Evolutionary conservation across 768 basidiomycete species (phyloP).

Genomic region (Piloderma croceum): DNA sequence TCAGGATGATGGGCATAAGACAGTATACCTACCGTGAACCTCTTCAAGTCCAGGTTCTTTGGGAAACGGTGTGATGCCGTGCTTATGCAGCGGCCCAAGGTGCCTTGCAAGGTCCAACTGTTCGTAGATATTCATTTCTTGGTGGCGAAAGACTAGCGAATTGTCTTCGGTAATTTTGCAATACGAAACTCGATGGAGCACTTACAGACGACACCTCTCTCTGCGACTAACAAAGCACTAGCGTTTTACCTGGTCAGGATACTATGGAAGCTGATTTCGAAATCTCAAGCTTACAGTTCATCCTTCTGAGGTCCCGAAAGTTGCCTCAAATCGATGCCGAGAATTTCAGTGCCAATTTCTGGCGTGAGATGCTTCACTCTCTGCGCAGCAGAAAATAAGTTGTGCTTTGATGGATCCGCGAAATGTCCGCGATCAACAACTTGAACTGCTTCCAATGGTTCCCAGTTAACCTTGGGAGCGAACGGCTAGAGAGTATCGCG

Average conservation of each 20-base stretch:
- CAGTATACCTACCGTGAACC: conserved; percentile 60
- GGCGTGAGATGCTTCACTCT: conserved; percentile 68
- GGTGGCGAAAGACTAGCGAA: conserved; percentile 63
- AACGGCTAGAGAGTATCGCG: too few relatives aligned
- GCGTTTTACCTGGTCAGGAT: too few relatives aligned
- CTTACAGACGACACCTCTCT: conserved; percentile 73
- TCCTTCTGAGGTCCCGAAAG: conserved; percentile 67
- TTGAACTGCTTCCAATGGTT: conserved; percentile 50
- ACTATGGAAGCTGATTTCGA: too few relatives aligned
- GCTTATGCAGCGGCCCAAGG: conserved; percentile 74
- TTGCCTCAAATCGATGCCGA: conserved; percentile 68
- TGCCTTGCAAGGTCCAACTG: conserved; percentile 69
- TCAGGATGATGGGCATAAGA: not conserved
- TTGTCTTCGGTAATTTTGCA: not conserved
- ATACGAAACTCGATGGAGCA: conserved; percentile 1
- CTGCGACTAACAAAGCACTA: conserved; percentile 68
- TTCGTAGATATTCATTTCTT: conserved; percentile 61
- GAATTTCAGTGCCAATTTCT: conserved; percentile 68
- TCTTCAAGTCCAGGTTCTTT: conserved; percentile 65
- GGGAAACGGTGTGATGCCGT: conserved; percentile 77
- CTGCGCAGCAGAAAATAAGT: conserved; percentile 54
- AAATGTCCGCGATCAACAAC: conserved; percentile 62
- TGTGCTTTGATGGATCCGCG: conserved; percentile 67
- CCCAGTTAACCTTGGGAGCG: conserved; percentile 62
- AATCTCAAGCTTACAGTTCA: conserved; percentile 51